These are phyloP conservation scores for Breynia disticha DNA, from an alignment of 441 rosid genomes.

Conservation along the genomic window DNA sequence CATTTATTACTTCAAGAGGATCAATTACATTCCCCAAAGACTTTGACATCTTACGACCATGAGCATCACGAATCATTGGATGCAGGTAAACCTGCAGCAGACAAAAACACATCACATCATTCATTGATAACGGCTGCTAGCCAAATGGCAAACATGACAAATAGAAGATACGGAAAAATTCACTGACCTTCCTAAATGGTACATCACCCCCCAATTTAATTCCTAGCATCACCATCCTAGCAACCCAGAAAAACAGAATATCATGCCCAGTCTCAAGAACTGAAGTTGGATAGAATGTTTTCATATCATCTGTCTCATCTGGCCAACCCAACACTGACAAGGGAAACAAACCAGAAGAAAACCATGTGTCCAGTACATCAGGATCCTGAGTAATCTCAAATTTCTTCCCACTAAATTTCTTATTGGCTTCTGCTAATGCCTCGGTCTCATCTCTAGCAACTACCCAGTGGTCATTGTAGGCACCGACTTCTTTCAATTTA, in stretches of 20 bases:
- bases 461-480: conserved; percentile 77
- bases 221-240: conserved; percentile 94
- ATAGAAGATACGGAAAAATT: not conserved
- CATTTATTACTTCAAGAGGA: conserved; percentile 90
- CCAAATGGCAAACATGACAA: not conserved
- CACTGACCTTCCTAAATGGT: conserved; percentile 71
- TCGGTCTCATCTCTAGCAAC: conserved; percentile 69
- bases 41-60: conserved; percentile 96
- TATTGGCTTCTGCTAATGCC: conserved; percentile 49
- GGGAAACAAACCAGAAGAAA: conserved; percentile 86
- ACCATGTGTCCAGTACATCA: conserved; percentile 96
- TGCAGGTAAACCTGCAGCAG: conserved; percentile 70
- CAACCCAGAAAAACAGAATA: conserved; percentile 95
- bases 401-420: conserved; percentile 58
- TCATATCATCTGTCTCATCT: conserved; percentile 72
- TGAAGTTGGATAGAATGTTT: conserved; percentile 82
- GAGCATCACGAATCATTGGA: conserved; percentile 98
- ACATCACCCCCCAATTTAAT: conserved; percentile 80
- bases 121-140: not conserved
- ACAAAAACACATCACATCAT: conserved; percentile 4
- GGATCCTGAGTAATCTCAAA: conserved; percentile 71
- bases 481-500: conserved; percentile 61
- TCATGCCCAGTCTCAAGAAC: conserved; percentile 95
- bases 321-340: conserved; percentile 90
- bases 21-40: conserved; percentile 93